Conservation (phyloP, 306 rosid genomes). For the Lathyrus sativus region DNA sequence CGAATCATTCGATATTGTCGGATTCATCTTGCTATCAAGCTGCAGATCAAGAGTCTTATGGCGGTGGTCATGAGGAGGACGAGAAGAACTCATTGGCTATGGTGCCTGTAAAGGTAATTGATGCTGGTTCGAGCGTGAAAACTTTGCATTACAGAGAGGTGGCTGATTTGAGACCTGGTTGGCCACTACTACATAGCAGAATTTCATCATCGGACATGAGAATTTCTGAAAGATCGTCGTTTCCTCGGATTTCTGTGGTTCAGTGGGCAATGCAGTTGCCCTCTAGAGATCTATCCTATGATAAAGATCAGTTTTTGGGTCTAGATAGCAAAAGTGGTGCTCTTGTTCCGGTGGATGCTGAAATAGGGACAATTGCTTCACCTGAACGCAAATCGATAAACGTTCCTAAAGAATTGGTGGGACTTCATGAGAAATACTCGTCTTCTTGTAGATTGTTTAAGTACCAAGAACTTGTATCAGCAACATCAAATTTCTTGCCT, state of each 20-base stretch:
- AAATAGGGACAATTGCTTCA: constrained; percentile 42
- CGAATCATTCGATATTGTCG: constrained; percentile 18
- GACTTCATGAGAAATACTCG: constrained; percentile 81
- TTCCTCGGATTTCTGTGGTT: constrained; percentile 72
- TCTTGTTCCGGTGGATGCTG: constrained; percentile 66
- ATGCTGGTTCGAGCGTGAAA: constrained; percentile 31
- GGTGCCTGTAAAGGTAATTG: constrained; percentile 61
- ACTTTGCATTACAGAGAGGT: constrained; percentile 42
- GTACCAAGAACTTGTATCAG: constrained; percentile 71
- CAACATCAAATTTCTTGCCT: constrained; percentile 80
- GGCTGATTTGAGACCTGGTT: constrained; percentile 74
- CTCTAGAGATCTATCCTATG: constrained; percentile 43
- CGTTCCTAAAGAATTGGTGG: constrained; percentile 71
- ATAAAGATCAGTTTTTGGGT: constrained; percentile 41
- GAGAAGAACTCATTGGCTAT: constrained; percentile 66
- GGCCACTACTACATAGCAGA: constrained; percentile 80
- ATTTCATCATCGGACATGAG: constrained; percentile 37
- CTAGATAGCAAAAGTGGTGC: constrained; percentile 73
- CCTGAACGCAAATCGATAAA: constrained; percentile 40
- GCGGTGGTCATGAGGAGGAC: constrained; percentile 27
- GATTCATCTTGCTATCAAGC: constrained; percentile 22
- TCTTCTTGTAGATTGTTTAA: constrained; percentile 75
- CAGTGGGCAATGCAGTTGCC: constrained; percentile 97
- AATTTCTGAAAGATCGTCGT: constrained; percentile 37
- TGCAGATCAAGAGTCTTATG: constrained; percentile 44